Conservation (phyloP, 306 rosid species). For the Lablab purpureus region DNA sequence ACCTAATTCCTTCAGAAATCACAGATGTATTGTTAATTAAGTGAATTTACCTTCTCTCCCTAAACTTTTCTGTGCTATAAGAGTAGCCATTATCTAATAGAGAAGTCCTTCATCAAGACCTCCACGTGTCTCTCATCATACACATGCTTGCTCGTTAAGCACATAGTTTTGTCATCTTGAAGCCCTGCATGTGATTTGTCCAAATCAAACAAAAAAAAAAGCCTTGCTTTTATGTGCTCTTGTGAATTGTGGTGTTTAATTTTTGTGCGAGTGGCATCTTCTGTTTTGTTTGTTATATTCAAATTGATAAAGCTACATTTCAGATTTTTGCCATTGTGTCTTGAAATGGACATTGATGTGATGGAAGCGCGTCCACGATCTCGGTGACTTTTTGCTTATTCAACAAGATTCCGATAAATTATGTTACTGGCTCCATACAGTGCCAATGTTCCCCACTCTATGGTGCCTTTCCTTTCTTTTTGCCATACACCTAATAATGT, state of each 20-base stretch:
- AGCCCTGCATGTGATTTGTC: conserved; percentile 1
- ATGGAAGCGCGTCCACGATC: neutral
- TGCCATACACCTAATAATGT: conserved; percentile 1
- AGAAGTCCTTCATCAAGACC: conserved; percentile 17
- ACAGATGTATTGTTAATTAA: neutral
- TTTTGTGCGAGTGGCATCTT: neutral
- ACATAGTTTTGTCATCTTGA: neutral
- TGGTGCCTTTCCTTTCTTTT: neutral
- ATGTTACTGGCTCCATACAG: conserved; percentile 3
- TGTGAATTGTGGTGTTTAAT: neutral
- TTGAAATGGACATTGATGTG: conserved; percentile 29
- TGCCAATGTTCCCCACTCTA: neutral
- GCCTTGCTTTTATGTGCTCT: neutral
- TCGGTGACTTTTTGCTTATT: neutral
- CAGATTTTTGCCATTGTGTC: neutral
- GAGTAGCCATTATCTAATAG: conserved; percentile 4
- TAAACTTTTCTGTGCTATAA: neutral
- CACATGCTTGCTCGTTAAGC: conserved; percentile 18
- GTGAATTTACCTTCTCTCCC: neutral
- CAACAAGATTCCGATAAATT: conserved; percentile 13
- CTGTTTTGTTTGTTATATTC: conserved; percentile 1
- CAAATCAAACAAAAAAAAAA: conserved; percentile 6
- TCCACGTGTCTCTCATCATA: neutral
- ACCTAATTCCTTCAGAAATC: conserved; percentile 21
- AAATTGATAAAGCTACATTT: conserved; percentile 3